Conservation (phyloP, 2,329 filamentous ascomycete species). For the Hypoxylon sp. region DNA sequence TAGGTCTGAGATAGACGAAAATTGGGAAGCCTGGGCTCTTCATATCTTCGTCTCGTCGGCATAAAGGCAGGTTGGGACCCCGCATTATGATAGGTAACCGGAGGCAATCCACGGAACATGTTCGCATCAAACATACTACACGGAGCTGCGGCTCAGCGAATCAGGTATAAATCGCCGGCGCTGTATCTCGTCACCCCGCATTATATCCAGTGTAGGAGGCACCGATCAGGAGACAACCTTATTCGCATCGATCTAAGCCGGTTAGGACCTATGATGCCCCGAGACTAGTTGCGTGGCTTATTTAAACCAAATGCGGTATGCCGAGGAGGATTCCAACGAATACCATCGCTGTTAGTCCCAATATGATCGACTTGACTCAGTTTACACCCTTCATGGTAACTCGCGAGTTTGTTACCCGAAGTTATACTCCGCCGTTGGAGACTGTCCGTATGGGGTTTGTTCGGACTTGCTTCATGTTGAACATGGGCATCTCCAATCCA, state of each 20-base stretch:
- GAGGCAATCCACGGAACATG: constrained; percentile 6
- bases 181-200: constrained; percentile 35
- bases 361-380: constrained; percentile 7
- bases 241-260: constrained; percentile 9
- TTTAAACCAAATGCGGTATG: constrained; percentile 4
- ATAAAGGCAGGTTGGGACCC: constrained; percentile 23
- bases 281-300: constrained; percentile 12
- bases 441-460: constrained; percentile 14
- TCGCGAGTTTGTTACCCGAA: constrained; percentile 5
- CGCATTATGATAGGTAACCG: constrained; percentile 23
- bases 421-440: constrained; percentile 15
- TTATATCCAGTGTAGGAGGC: constrained; percentile 4
- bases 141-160: constrained; percentile 19
- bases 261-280: constrained; percentile 11
- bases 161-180: constrained; percentile 26
- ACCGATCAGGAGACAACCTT: constrained; percentile 4
- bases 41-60: constrained; percentile 11
- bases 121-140: constrained; percentile 5
- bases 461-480: constrained; percentile 9
- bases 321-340: constrained; percentile 9
- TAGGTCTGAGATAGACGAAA: background rate
- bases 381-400: constrained; percentile 3
- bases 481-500: constrained; percentile 1
- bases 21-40: background rate
- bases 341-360: constrained; percentile 4